Evolutionary conservation across 2,329 filamentous ascomycete species (phyloP), one percentile per base, ranked within the genome.

Genomic region (Pyrenochaeta sp.): DNA sequence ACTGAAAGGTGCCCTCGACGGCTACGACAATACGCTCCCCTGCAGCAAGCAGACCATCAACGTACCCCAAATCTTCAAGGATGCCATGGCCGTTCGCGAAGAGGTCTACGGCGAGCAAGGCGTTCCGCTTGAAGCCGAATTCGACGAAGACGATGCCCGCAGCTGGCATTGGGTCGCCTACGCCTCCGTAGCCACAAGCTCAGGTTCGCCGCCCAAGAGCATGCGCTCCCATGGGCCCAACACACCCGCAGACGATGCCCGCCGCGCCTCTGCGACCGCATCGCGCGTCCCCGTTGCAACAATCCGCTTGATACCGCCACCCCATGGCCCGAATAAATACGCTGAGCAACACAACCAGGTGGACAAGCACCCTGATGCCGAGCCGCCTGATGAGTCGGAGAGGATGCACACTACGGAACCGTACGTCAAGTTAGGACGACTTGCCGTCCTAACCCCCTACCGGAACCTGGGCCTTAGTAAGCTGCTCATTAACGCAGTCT

Each of bases 131-230:
- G 87, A 90, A 37, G 86, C 88, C 64, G 93, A 98, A 76, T 84
- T 92, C 64, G 94, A 97, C 80, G 80, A 83, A 1, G 92, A 97
- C 73, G 94, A 98, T 75, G 66, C 84, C 0, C 86, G 91, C 36
- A 89, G 88, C 66, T 94, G 89, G 79, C 93, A 97, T 77, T 97
- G 92, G 91, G 89, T 97, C 30, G 82, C 89, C n/a, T 97, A 96
- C 77, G 87, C 87, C 47, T 88, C 84, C 15, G 83, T 90, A 54
- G 75, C 73, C 57, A 84, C 84, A 52, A 80, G 67, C 19, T 57
- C 72, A 5, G 57, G 59, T 8, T 59, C 68, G 15, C 73, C 78
- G 2, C 70, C 73, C 9, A 74, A 77, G 49, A 61, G 60, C 28
- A 50, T 69, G 32, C 44, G 76, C 78, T 80, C 85, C 68, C 75